These are phyloP conservation scores for Noccaea bulbosa DNA, from an alignment of 345 rosid species.

Conservation along the genomic window DNA sequence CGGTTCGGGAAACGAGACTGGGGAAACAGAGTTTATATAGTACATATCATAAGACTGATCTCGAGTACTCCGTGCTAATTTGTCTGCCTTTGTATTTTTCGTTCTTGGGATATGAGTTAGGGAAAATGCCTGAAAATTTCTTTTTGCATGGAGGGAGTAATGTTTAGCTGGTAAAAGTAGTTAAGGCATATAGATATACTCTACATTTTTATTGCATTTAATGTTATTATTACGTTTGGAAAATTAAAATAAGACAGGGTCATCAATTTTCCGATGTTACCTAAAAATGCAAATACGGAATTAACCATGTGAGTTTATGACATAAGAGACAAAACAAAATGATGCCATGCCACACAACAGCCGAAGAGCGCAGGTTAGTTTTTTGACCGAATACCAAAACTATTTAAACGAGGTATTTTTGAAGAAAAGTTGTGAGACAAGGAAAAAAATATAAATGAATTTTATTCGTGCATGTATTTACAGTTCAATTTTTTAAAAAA, in stretches of 20 bases:
- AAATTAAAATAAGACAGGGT: neutral
- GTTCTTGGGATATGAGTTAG: too few relatives aligned
- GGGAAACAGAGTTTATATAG: too few relatives aligned
- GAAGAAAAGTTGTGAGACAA: neutral
- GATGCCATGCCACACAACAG: slow-evolving; percentile 31
- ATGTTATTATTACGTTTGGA: neutral
- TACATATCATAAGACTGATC: too few relatives aligned
- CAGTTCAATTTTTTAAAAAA: neutral
- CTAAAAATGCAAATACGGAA: slow-evolving; percentile 14
- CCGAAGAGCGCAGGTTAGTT: neutral
- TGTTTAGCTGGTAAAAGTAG: neutral
- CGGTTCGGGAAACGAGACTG: too few relatives aligned
- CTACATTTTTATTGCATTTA: neutral
- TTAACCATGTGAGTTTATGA: slow-evolving; percentile 38
- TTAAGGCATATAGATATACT: neutral
- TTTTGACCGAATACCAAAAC: slow-evolving; percentile 1
- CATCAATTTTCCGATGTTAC: slow-evolving; percentile 22
- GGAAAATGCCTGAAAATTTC: too few relatives aligned
- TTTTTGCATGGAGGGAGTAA: too few relatives aligned
- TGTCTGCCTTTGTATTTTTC: too few relatives aligned
- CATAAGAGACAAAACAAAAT: slow-evolving; percentile 41
- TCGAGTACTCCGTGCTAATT: too few relatives aligned
- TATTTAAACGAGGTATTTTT: neutral
- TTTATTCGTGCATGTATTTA: neutral
- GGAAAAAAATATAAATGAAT: neutral